Conservation (phyloP, 2,329 filamentous ascomycete genomes). For the Xylaria multiplex region DNA sequence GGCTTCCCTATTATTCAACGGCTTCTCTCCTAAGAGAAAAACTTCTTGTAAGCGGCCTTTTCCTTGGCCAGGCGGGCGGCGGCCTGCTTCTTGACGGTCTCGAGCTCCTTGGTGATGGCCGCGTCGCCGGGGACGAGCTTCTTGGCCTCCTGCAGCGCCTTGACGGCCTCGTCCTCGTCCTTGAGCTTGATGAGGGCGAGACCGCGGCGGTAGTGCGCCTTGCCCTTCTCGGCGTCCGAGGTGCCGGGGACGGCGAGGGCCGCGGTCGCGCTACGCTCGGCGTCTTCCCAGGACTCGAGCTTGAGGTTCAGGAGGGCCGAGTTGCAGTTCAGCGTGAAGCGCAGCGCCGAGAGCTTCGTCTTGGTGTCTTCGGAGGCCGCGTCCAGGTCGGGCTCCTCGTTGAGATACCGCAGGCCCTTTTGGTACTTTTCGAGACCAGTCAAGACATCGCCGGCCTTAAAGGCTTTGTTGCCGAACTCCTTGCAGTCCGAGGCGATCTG, state of each 20-base stretch:
- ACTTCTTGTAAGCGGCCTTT: slow-evolving; percentile 92
- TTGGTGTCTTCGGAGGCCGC: slow-evolving; percentile 75
- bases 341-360: slow-evolving; percentile 74
- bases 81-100: slow-evolving; percentile 79
- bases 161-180: slow-evolving; percentile 84
- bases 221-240: slow-evolving; percentile 82
- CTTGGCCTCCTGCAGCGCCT: slow-evolving; percentile 79
- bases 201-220: slow-evolving; percentile 86
- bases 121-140: slow-evolving; percentile 79
- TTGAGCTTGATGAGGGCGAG: slow-evolving; percentile 79
- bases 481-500: slow-evolving; percentile 88
- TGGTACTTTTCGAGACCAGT: slow-evolving; percentile 90
- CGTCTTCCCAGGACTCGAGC: slow-evolving; percentile 76
- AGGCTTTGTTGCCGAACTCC: slow-evolving; percentile 89
- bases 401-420: slow-evolving; percentile 74
- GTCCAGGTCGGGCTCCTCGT: slow-evolving; percentile 74
- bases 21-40: slow-evolving; percentile 67
- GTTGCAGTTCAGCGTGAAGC: slow-evolving; percentile 90
- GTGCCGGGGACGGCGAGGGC: slow-evolving; percentile 75
- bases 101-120: slow-evolving; percentile 78
- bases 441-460: slow-evolving; percentile 78
- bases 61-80: slow-evolving; percentile 83
- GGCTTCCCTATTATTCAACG: background rate
- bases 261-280: slow-evolving; percentile 73
- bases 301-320: slow-evolving; percentile 87